phyloP scores from a whole-genome alignment of 2,329 filamentous ascomycete species.

The Nectriaceae sp. region DNA sequence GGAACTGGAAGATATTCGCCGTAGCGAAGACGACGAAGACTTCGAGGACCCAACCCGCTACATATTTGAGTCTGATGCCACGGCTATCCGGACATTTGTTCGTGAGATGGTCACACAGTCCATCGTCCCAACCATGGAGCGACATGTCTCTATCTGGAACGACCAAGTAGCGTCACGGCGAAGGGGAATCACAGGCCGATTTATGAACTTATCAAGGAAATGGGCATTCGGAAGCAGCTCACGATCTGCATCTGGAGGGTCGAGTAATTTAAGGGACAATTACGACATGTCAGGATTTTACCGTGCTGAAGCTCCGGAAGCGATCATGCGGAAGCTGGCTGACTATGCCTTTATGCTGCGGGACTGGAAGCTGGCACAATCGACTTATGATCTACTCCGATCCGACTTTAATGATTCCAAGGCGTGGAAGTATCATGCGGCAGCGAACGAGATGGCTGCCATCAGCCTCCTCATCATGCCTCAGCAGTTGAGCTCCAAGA shows the following conservation, averaged over 20 bases:
- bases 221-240: conserved; percentile 79
- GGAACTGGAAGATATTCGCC: conserved; percentile 74
- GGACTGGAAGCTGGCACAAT: conserved; percentile 91
- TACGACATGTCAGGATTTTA: conserved; percentile 86
- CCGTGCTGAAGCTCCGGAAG: conserved; percentile 79
- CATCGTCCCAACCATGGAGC: conserved; percentile 94
- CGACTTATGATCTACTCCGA: conserved; percentile 86
- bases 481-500: conserved; percentile 70
- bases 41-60: conserved; percentile 73
- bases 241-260: conserved; percentile 58
- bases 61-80: conserved; percentile 90
- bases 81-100: conserved; percentile 84
- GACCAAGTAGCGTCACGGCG: conserved; percentile 92
- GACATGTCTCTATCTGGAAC: conserved; percentile 89
- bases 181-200: conserved; percentile 86
- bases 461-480: conserved; percentile 80
- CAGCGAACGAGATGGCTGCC: conserved; percentile 92
- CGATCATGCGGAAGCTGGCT: conserved; percentile 87
- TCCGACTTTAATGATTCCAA: conserved; percentile 93
- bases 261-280: conserved; percentile 59
- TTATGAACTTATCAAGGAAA: conserved; percentile 89
- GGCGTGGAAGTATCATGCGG: conserved; percentile 94
- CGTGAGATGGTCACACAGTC: conserved; percentile 96
- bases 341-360: conserved; percentile 97
- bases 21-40: conserved; percentile 66